These are phyloP conservation scores for Boletus subcaerulescens DNA, from an alignment of 768 basidiomycete genomes.

Conservation along the genomic window DNA sequence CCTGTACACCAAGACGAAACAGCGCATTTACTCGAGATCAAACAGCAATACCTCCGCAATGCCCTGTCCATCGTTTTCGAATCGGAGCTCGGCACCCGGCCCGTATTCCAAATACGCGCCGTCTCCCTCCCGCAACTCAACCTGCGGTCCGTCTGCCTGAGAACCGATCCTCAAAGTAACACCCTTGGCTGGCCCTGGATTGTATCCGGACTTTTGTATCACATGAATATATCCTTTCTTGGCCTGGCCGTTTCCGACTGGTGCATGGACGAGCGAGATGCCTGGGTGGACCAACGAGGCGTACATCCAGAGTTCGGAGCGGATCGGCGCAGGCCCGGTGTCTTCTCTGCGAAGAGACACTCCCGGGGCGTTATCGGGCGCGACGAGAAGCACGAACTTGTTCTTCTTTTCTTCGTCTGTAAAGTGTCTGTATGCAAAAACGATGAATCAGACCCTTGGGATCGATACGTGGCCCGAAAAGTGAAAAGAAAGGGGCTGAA, in stretches of 20 bases:
- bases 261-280: slow-evolving; percentile 48
- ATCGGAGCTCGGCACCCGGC: slow-evolving; percentile 30
- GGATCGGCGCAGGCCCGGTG: slow-evolving; percentile 78
- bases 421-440: slow-evolving; percentile 52
- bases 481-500: not conserved
- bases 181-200: slow-evolving; percentile 52
- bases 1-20: not conserved
- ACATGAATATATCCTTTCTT: slow-evolving; percentile 83
- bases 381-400: slow-evolving; percentile 71
- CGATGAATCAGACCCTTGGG: too few species aligned
- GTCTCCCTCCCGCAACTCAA: slow-evolving; percentile 80
- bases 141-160: slow-evolving; percentile 36
- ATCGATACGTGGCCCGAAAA: too few species aligned
- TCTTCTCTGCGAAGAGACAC: slow-evolving; percentile 64
- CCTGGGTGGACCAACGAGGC: slow-evolving; percentile 69
- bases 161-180: slow-evolving; percentile 53
- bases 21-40: slow-evolving; percentile 56
- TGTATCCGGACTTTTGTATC: slow-evolving; percentile 82
- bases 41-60: slow-evolving; percentile 78
- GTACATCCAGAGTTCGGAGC: slow-evolving; percentile 64
- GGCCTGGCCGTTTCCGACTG: slow-evolving; percentile 36
- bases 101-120: slow-evolving; percentile 70
- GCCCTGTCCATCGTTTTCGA: slow-evolving; percentile 63
- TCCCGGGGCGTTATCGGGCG: slow-evolving; percentile 57
- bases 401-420: slow-evolving; percentile 78